Evolutionary conservation across 106 monocot species (phyloP).

Genomic region (Chionographis japonica): DNA sequence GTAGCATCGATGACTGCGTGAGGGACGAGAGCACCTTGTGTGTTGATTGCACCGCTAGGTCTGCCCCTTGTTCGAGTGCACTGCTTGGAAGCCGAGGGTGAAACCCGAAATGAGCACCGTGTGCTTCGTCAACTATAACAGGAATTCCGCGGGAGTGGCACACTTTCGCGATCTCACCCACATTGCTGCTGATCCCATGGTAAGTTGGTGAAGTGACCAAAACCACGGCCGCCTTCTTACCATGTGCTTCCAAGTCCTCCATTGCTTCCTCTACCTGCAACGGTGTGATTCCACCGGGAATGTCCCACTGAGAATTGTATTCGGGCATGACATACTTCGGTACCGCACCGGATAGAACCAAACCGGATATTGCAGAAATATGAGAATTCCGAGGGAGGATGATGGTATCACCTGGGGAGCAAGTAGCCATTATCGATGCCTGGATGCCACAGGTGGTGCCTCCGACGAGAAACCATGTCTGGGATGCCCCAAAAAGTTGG

Average conservation of each 20-base stretch:
- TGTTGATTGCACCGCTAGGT: conserved; percentile 78
- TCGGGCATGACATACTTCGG: conserved; percentile 76
- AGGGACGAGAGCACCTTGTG: conserved; percentile 83
- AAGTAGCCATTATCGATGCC: conserved; percentile 85
- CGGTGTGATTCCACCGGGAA: conserved; percentile 57
- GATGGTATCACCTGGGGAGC: conserved; percentile 56
- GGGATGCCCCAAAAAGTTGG: conserved; percentile 55
- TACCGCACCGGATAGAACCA: conserved; percentile 62
- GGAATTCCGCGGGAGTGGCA: conserved; percentile 62
- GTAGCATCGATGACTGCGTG: conserved; percentile 90
- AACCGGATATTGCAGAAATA: conserved; percentile 60
- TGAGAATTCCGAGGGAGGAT: conserved; percentile 76
- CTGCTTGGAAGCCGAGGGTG: conserved; percentile 46
- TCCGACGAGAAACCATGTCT: conserved; percentile 89
- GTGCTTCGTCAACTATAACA: conserved; percentile 82
- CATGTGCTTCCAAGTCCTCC: conserved; percentile 38
- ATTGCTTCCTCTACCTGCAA: conserved; percentile 55
- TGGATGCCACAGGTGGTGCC: conserved; percentile 88
- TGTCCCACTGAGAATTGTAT: conserved; percentile 63
- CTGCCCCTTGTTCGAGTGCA: conserved; percentile 78
- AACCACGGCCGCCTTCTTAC: conserved; percentile 51
- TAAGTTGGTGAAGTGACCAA: conserved; percentile 82
- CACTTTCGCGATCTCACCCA: conserved; percentile 37
- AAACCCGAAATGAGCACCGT: conserved; percentile 81
- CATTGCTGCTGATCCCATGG: conserved; percentile 78